A percentile compares a stretch with the other conserved stretches of the same genome.
Conservation (phyloP, 768 basidiomycete genomes). For the Pleurotus giganteus region DNA sequence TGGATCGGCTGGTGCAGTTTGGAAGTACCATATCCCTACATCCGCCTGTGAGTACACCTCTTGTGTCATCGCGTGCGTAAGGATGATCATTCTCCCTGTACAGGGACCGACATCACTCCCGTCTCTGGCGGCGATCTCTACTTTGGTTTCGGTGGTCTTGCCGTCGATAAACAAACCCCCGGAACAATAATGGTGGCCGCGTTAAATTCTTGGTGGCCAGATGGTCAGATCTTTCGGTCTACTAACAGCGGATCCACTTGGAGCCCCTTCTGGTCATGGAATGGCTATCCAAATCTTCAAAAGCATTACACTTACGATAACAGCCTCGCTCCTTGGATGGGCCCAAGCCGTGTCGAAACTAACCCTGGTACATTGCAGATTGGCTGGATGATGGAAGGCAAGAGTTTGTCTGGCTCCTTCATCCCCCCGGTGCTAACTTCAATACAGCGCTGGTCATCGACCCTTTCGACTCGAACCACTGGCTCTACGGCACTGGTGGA, state of each 20-base stretch:
- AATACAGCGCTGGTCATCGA: constrained; percentile 51
- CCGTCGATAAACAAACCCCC: constrained; percentile 57
- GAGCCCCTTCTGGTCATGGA: constrained; percentile 59
- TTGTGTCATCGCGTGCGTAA: not conserved
- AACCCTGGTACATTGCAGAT: constrained; percentile 47
- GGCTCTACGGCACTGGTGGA: constrained; percentile 68
- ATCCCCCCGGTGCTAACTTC: not conserved
- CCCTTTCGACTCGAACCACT: constrained; percentile 68
- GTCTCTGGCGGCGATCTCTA: constrained; percentile 53
- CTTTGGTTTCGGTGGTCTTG: constrained; percentile 62
- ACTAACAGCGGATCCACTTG: constrained; percentile 57
- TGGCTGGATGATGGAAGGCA: constrained; percentile 74
- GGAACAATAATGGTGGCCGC: constrained; percentile 70
- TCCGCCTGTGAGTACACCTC: constrained; percentile 34
- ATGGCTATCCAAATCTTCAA: constrained; percentile 40
- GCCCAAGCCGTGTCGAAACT: constrained; percentile 44
- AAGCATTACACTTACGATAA: constrained; percentile 57
- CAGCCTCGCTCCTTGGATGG: constrained; percentile 58
- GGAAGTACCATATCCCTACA: constrained; percentile 51
- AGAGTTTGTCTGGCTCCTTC: constrained; percentile 3
- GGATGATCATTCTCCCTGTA: not conserved
- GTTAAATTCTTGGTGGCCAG: constrained; percentile 63
- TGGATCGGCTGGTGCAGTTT: constrained; percentile 47
- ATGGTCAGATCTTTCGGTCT: constrained; percentile 64
- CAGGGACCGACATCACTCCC: constrained; percentile 63